phyloP scores from a whole-genome alignment of 2,329 filamentous ascomycete species.

The Pseudopithomyces maydicus region DNA sequence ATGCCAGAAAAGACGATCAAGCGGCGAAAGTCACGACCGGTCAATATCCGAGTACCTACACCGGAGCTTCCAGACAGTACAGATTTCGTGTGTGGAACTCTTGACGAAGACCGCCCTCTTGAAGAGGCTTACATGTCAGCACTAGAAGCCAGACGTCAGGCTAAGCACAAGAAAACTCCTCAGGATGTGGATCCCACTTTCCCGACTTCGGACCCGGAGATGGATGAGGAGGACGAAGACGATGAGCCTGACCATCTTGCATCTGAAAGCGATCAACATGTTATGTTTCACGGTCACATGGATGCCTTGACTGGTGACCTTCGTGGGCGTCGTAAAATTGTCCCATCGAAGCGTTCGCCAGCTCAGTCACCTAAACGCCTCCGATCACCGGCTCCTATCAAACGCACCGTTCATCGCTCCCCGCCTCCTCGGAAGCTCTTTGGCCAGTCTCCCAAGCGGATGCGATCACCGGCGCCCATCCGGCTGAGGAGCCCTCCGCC shows the following conservation, averaged over 20 bases:
- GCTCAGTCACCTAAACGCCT: constrained; percentile 66
- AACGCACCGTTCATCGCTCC: constrained; percentile 42
- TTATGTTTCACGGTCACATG: constrained; percentile 74
- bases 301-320: constrained; percentile 65
- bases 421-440: constrained; percentile 62
- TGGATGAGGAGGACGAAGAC: constrained; percentile 75
- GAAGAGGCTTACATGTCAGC: constrained; percentile 91
- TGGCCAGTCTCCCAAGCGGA: constrained; percentile 72
- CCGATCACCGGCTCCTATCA: constrained; percentile 56
- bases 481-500: constrained; percentile 71
- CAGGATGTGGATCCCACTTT: constrained; percentile 94
- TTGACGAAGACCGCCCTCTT: constrained; percentile 93
- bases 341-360: constrained; percentile 49
- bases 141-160: constrained; percentile 77
- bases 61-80: constrained; percentile 94
- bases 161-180: constrained; percentile 82
- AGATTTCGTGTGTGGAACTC: constrained; percentile 97
- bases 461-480: constrained; percentile 49
- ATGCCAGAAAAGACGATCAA: constrained; percentile 34
- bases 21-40: constrained; percentile 54
- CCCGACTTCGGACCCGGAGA: constrained; percentile 89
- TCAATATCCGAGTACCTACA: constrained; percentile 66
- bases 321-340: constrained; percentile 39
- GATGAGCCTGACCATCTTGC: constrained; percentile 51
- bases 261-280: constrained; percentile 67